phyloP scores from a whole-genome alignment of 2,329 filamentous ascomycete genomes.

The Pyrenophora teres region DNA sequence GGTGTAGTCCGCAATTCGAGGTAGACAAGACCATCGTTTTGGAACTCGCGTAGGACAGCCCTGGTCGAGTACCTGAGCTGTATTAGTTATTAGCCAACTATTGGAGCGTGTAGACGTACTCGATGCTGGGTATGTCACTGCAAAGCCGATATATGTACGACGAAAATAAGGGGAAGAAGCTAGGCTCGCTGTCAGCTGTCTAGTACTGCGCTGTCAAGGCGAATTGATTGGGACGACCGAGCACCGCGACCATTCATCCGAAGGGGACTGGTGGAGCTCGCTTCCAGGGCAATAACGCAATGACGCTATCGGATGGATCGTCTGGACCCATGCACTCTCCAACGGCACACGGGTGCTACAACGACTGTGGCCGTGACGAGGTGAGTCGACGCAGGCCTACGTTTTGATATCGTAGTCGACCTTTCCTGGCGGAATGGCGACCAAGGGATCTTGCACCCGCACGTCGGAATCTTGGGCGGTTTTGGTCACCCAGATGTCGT shows the following conservation, averaged over 20 bases:
- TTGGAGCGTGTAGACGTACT: slow-evolving; percentile 53
- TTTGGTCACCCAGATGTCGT: slow-evolving; percentile 72
- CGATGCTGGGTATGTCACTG: slow-evolving; percentile 64
- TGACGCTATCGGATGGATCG: not conserved
- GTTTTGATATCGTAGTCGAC: slow-evolving; percentile 71
- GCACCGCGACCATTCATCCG: slow-evolving; percentile 1
- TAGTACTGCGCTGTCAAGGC: not conserved
- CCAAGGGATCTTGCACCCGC: slow-evolving; percentile 68
- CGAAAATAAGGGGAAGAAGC: slow-evolving; percentile 79
- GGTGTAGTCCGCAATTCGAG: slow-evolving; percentile 82
- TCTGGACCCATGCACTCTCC: not conserved
- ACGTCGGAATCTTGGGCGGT: slow-evolving; percentile 57
- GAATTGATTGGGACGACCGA: not conserved
- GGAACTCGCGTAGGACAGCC: slow-evolving; percentile 64
- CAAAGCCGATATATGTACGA: slow-evolving; percentile 79
- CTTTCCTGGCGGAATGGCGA: slow-evolving; percentile 71
- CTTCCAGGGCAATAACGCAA: not conserved
- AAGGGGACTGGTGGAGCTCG: not conserved
- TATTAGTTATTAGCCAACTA: slow-evolving; percentile 15
- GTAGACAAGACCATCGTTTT: slow-evolving; percentile 73
- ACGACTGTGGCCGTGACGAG: slow-evolving; percentile 1
- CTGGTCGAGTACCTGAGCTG: slow-evolving; percentile 60
- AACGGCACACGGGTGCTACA: slow-evolving; percentile 8
- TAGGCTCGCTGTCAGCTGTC: slow-evolving; percentile 25
- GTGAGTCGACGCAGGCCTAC: slow-evolving; percentile 51